Base-by-base conservation (phyloP, 345 rosid genomes). In the Populus deltoides region DNA sequence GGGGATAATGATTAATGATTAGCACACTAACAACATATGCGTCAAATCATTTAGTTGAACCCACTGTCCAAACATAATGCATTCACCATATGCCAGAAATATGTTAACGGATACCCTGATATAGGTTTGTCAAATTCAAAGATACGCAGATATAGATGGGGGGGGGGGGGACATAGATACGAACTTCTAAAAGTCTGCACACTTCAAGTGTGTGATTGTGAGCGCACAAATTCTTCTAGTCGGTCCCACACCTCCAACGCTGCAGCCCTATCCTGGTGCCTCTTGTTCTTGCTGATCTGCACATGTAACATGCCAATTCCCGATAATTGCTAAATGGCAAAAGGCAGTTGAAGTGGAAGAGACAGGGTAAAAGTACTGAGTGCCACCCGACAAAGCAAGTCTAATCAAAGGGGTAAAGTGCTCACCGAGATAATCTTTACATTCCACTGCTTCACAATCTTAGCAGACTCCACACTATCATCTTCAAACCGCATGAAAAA, bases 201-300 rank as follows among this genome's bases (percentile, higher is more conserved):
- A 8, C 41, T 82, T 88, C 86, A 96, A 73, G 91, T 86, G 86
- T 88, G 99, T 5, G 97, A 92, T 25, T 92, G 90, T 33, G 97
- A 86, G 75, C 93, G 93, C 66, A 96, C 90, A 84, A 96, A 93
- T 78, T 91, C 97, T 87, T 96, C 97, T 8, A 93, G 88, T 82
- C 91, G 86, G 82, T 93, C 97, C 98, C 97, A 93, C 79, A 96
- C 97, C 90, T 96, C 97, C 84, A 96, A 85, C 8, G 97, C 98
- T 24, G 98, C 99, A 73, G 99, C 93, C 59, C 97, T 87, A 72
- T 96, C 99, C 78, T 92, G 97, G 83, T 96, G 98, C 39, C 98
- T 82, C 87, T 93, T 93, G 68, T 96, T 93, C 89, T 93, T 93
- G 89, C 99, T 96, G 63, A 96, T 93, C 99, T 93, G 93, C 87